Evolutionary conservation across 306 rosid genomes (phyloP).

Genomic region (Fragaria iinumae): DNA sequence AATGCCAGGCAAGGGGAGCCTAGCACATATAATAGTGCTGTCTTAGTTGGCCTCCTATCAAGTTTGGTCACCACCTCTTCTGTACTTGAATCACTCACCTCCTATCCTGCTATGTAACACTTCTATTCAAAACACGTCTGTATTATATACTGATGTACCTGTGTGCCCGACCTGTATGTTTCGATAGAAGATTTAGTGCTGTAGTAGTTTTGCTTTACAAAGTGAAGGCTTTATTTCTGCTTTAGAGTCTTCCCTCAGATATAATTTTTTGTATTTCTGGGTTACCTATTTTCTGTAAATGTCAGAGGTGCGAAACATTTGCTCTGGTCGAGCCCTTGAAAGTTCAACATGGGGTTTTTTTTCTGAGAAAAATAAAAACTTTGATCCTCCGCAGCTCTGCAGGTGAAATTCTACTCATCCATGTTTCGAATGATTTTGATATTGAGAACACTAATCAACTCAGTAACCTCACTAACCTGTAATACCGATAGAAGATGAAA

Average conservation of each 20-base stretch:
- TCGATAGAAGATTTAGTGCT: conserved; percentile 12
- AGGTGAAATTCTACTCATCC: not conserved
- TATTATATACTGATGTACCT: conserved; percentile 18
- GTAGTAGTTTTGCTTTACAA: conserved; percentile 24
- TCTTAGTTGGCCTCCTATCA: conserved; percentile 82
- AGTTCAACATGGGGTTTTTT: not conserved
- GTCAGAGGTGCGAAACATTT: not conserved
- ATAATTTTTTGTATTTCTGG: conserved; percentile 23
- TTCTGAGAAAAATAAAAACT: not conserved
- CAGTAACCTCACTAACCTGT: not conserved
- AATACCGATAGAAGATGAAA: not conserved
- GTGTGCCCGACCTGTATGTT: conserved; percentile 24
- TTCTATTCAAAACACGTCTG: conserved; percentile 9
- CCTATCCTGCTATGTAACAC: conserved; percentile 21
- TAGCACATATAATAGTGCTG: conserved; percentile 85
- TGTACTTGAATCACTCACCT: conserved; percentile 60
- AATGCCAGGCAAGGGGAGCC: conserved; percentile 88
- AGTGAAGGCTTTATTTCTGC: conserved; percentile 19
- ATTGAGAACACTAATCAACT: not conserved
- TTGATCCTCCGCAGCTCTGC: not conserved
- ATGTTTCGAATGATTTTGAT: not conserved
- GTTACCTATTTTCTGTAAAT: conserved; percentile 14
- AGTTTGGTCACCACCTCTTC: conserved; percentile 92
- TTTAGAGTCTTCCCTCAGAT: conserved; percentile 26
- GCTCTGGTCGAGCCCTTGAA: not conserved